Conservation (phyloP, 2,329 filamentous ascomycete species). For the Phialophora chinensis region DNA sequence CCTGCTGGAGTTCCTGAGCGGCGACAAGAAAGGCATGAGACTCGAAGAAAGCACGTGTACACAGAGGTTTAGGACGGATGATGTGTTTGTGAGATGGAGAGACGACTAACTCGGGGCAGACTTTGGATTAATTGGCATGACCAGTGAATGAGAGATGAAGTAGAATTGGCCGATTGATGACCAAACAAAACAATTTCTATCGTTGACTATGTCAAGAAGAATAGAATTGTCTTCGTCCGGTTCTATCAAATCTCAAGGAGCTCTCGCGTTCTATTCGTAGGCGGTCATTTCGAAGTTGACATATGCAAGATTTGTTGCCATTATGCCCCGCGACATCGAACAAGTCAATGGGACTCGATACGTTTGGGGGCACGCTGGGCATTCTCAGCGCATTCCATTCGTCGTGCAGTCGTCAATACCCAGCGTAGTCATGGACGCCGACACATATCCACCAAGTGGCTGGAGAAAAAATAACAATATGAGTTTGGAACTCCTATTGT, state of each 20-base stretch:
- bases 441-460: conserved; percentile 1
- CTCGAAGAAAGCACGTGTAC: conserved; percentile 84
- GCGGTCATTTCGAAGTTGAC: not conserved
- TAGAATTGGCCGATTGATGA: not conserved
- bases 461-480: not conserved
- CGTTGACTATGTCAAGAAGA: conserved; percentile 7
- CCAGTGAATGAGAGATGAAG: not conserved
- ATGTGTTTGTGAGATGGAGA: conserved; percentile 80
- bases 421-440: not conserved
- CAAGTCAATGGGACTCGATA: not conserved
- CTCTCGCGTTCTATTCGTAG: not conserved
- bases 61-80: conserved; percentile 81
- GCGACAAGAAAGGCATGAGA: conserved; percentile 66
- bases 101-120: conserved; percentile 53
- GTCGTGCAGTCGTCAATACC: conserved; percentile 3
- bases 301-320: not conserved
- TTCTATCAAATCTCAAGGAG: not conserved
- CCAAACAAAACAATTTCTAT: not conserved
- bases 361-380: not conserved
- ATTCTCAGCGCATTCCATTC: not conserved
- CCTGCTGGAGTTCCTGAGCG: conserved; percentile 80
- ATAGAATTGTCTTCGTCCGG: not conserved
- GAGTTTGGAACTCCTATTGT: not conserved
- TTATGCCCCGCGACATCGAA: not conserved
- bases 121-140: not conserved